A percentile compares a stretch with the other conserved stretches of the same genome.
Conservation (phyloP, 2,329 filamentous ascomycete genomes). For the Metarhizium sp. region DNA sequence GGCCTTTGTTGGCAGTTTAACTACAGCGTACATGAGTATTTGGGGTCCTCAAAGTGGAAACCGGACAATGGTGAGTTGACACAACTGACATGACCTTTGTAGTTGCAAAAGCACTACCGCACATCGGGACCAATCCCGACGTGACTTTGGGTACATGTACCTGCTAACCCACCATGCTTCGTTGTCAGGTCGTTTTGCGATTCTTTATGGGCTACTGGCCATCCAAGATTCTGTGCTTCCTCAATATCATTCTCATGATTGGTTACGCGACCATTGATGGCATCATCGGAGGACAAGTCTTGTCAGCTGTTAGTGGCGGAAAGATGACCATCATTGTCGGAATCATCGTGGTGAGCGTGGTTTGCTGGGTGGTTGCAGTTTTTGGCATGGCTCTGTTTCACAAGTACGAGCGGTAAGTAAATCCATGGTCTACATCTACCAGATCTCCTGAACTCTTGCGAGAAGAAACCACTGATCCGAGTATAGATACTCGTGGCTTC, state of each 20-base stretch:
- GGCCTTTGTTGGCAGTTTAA: conserved; percentile 62
- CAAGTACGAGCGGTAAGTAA: conserved; percentile 49
- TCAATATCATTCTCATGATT: conserved; percentile 51
- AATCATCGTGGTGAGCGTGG: conserved; percentile 66
- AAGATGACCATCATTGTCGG: conserved; percentile 64
- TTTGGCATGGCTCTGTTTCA: conserved; percentile 50
- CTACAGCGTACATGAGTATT: conserved; percentile 68
- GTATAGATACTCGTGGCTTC: conserved; percentile 36
- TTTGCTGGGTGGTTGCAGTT: conserved; percentile 62
- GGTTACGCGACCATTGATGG: conserved; percentile 72
- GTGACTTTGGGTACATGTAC: neutral
- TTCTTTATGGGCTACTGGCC: conserved; percentile 65
- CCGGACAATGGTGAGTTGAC: conserved; percentile 54
- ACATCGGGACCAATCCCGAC: neutral
- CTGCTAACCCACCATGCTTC: neutral
- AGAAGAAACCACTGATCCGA: neutral
- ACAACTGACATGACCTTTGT: neutral
- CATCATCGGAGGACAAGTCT: conserved; percentile 70
- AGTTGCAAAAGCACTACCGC: neutral
- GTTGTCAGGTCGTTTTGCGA: conserved; percentile 49
- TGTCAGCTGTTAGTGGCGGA: conserved; percentile 59
- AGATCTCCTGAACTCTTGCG: neutral
- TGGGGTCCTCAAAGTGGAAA: conserved; percentile 68
- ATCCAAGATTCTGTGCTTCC: conserved; percentile 20
- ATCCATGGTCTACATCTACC: neutral